Evolutionary conservation across 805 yeast genomes (phyloP).

Genomic region (Kodamaea laetipori): DNA sequence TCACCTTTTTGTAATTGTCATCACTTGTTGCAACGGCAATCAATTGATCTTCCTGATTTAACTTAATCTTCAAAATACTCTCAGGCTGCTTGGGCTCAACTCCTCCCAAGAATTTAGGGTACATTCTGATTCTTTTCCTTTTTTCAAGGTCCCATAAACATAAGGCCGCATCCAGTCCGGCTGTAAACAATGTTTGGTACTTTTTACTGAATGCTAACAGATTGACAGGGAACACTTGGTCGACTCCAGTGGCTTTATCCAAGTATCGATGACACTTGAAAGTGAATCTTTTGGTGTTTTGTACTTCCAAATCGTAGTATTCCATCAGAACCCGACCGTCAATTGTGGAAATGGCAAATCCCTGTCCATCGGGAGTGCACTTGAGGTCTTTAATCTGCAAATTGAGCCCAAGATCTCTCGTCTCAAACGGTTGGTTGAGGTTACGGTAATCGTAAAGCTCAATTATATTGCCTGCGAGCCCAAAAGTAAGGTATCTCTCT

Average conservation of each 20-base stretch:
- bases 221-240: slow-evolving; percentile 56
- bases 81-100: slow-evolving; percentile 19
- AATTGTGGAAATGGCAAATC: slow-evolving; percentile 69
- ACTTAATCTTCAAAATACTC: slow-evolving; percentile 27
- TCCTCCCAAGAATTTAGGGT: slow-evolving; percentile 29
- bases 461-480: slow-evolving; percentile 53
- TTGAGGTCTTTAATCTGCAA: slow-evolving; percentile 62
- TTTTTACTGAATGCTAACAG: slow-evolving; percentile 44
- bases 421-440: slow-evolving; percentile 45
- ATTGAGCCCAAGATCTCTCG: slow-evolving; percentile 64
- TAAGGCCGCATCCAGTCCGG: slow-evolving; percentile 53
- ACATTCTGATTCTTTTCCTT: slow-evolving; percentile 46
- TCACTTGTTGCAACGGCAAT: slow-evolving; percentile 46
- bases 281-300: slow-evolving; percentile 58
- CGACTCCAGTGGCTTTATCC: slow-evolving; percentile 42
- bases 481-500: slow-evolving; percentile 49
- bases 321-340: slow-evolving; percentile 84
- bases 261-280: slow-evolving; percentile 74
- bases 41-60: slow-evolving; percentile 19
- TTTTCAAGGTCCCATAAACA: slow-evolving; percentile 53
- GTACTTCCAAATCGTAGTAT: slow-evolving; percentile 52
- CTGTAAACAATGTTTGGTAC: slow-evolving; percentile 47
- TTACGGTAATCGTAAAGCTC: slow-evolving; percentile 60
- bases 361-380: slow-evolving; percentile 54
- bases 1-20: slow-evolving; percentile 39